phyloP scores from a whole-genome alignment of 2,329 filamentous ascomycete species.

The Hymenoscyphus scutula region DNA sequence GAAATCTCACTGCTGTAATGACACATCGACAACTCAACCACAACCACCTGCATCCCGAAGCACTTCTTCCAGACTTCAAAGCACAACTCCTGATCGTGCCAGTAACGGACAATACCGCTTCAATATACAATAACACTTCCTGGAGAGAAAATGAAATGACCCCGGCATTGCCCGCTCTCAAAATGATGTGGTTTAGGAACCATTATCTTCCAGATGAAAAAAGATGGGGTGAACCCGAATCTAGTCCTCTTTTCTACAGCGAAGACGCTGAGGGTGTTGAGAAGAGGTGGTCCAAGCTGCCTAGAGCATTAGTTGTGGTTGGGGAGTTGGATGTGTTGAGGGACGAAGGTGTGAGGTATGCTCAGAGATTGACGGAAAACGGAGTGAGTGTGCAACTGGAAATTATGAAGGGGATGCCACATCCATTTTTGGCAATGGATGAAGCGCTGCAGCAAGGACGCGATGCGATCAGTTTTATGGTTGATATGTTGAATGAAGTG shows the following conservation, averaged over 20 bases:
- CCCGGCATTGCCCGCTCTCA: conserved; percentile 51
- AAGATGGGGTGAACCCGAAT: conserved; percentile 50
- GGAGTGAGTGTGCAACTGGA: conserved; percentile 49
- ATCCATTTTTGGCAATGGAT: conserved; percentile 59
- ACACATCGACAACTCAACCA: conserved; percentile 45
- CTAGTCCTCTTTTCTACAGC: conserved; percentile 51
- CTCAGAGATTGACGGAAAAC: conserved; percentile 44
- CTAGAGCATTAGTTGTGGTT: conserved; percentile 51
- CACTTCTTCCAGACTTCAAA: conserved; percentile 37
- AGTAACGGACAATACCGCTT: conserved; percentile 57
- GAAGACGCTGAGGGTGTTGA: conserved; percentile 35
- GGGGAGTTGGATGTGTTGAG: conserved; percentile 57
- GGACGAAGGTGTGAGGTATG: conserved; percentile 52
- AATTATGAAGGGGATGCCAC: conserved; percentile 54
- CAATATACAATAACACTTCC: conserved; percentile 42
- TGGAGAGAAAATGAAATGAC: conserved; percentile 51
- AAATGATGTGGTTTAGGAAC: conserved; percentile 60
- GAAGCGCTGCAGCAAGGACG: conserved; percentile 50
- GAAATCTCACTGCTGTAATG: conserved; percentile 51
- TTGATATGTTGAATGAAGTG: conserved; percentile 25
- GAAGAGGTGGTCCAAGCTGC: conserved; percentile 44
- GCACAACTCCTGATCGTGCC: conserved; percentile 55
- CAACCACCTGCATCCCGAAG: conserved; percentile 33
- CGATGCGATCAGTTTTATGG: conserved; percentile 45
- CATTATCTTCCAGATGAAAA: conserved; percentile 52